A percentile compares a stretch with the other conserved stretches of the same genome.
Evolutionary conservation across 179 eudicot genomes (phyloP).

Genomic region (Beta macrorhiza): DNA sequence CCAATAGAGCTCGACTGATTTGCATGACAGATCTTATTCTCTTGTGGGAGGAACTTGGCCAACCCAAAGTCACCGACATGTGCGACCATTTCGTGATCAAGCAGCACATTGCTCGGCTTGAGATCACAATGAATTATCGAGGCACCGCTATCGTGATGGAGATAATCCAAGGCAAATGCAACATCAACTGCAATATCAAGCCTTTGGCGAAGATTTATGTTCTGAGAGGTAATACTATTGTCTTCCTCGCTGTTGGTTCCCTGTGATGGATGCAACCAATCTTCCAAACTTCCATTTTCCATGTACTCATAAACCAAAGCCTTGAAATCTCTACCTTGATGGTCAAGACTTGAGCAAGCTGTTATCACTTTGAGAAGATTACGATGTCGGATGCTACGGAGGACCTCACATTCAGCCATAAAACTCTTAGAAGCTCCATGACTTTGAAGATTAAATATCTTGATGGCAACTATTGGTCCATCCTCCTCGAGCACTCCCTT

Average conservation of each 20-base stretch:
- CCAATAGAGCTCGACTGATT: conserved; percentile 26
- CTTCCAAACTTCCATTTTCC: conserved; percentile 31
- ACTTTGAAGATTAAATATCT: conserved; percentile 23
- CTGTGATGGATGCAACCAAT: conserved; percentile 23
- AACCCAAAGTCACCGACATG: conserved; percentile 37
- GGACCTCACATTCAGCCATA: conserved; percentile 30
- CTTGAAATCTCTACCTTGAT: conserved; percentile 24
- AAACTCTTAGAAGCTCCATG: conserved; percentile 26
- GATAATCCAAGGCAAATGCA: conserved; percentile 31
- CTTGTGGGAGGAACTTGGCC: conserved; percentile 20
- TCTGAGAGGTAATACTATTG: neutral
- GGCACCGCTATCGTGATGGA: conserved; percentile 24
- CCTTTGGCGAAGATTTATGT: conserved; percentile 20
- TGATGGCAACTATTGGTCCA: conserved; percentile 22
- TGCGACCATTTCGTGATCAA: conserved; percentile 34
- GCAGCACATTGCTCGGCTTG: conserved; percentile 38
- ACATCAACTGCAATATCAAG: conserved; percentile 29
- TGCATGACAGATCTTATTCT: neutral
- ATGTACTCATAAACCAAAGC: conserved; percentile 31
- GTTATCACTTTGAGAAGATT: conserved; percentile 33
- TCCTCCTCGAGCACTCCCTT: conserved; percentile 19
- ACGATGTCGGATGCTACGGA: conserved; percentile 30
- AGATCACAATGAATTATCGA: conserved; percentile 33
- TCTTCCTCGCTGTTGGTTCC: neutral
- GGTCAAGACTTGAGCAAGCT: conserved; percentile 31